Conservation (phyloP, 2,329 filamentous ascomycete genomes). For the Gliomastix tumulicola region DNA sequence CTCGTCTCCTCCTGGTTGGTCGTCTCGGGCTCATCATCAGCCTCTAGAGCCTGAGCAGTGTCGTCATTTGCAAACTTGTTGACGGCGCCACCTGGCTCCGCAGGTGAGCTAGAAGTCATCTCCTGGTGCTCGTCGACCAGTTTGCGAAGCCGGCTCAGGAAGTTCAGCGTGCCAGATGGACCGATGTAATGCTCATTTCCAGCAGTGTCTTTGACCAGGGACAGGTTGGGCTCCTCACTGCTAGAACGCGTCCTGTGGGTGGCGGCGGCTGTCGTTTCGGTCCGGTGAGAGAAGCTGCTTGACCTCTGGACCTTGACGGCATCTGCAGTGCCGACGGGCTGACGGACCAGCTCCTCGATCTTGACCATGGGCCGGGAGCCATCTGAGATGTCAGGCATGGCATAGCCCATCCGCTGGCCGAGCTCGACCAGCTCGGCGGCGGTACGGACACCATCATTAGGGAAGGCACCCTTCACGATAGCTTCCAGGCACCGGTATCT, state of each 20-base stretch:
- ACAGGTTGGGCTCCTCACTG: conserved; percentile 12
- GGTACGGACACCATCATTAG: conserved; percentile 18
- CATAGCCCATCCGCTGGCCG: conserved; percentile 18
- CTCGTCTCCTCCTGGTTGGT: neutral
- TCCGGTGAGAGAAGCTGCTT: neutral
- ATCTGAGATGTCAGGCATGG: conserved; percentile 22
- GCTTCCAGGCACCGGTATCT: conserved; percentile 24
- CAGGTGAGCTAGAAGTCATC: neutral
- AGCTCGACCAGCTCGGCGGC: conserved; percentile 19
- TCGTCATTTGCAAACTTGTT: conserved; percentile 4
- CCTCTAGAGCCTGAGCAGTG: conserved; percentile 16
- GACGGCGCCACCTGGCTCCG: neutral
- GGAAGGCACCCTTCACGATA: conserved; percentile 24
- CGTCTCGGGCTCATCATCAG: conserved; percentile 7
- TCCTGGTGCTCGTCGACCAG: conserved; percentile 12
- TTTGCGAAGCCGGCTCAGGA: conserved; percentile 23
- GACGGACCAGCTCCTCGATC: conserved; percentile 9
- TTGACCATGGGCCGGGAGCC: conserved; percentile 7
- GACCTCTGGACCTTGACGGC: neutral
- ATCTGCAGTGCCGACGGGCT: conserved; percentile 1
- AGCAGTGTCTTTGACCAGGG: conserved; percentile 21
- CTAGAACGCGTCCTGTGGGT: neutral
- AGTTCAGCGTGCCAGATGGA: conserved; percentile 26
- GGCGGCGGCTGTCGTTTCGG: neutral
- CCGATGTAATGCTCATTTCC: conserved; percentile 28